A percentile compares a stretch with the other conserved stretches of the same genome.
These are phyloP conservation scores for Endothia cerciana DNA, from an alignment of 2,329 filamentous ascomycete species.

Conservation along the genomic window DNA sequence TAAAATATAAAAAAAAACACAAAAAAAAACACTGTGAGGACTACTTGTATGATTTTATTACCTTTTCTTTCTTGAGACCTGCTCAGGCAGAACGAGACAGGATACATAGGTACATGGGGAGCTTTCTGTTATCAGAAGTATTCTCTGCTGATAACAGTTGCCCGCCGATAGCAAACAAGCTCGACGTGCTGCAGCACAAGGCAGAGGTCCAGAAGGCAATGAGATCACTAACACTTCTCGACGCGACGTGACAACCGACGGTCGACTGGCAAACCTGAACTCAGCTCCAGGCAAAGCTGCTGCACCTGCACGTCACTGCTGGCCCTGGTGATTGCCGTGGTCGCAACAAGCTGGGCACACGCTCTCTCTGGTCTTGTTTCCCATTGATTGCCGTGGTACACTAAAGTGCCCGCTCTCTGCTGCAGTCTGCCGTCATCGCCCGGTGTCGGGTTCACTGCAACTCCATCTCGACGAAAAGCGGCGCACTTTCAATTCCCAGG, in stretches of 20 bases:
- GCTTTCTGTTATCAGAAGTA: background rate
- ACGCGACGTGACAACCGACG: background rate
- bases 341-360: background rate
- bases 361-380: background rate
- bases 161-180: background rate
- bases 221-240: background rate
- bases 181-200: background rate
- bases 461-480: constrained; percentile 4
- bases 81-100: background rate
- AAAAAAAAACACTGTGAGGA: no score
- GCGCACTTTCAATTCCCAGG: background rate
- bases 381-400: background rate
- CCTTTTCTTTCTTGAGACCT: background rate
- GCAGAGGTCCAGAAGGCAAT: background rate
- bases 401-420: constrained; percentile 3
- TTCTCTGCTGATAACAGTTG: background rate
- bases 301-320: background rate
- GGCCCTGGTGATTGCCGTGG: background rate
- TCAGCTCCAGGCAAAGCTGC: background rate
- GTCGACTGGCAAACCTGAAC: background rate
- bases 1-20: no score
- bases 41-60: no score
- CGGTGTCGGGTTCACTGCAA: constrained; percentile 10
- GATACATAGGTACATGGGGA: background rate
- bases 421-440: constrained; percentile 16